Evolutionary conservation across 257 asterid genomes (phyloP).

Genomic region (Gentiana straminea): DNA sequence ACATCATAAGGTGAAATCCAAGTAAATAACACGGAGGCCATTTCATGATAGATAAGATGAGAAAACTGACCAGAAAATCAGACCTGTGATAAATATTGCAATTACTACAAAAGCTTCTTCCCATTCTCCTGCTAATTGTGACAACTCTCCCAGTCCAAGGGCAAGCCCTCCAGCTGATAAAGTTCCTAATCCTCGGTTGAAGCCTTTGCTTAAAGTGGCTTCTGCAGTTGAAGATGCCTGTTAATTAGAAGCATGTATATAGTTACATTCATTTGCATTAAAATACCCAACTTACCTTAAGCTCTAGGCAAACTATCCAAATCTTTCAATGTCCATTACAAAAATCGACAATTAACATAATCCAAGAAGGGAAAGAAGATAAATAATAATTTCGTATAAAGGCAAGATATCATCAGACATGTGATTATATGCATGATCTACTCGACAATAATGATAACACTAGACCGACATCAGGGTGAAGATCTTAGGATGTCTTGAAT

Average conservation of each 20-base stretch:
- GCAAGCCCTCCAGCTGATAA: constrained; percentile 81
- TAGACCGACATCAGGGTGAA: too few relatives aligned
- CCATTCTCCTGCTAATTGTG: constrained; percentile 39
- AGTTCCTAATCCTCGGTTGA: constrained; percentile 89
- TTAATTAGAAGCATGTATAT: neutral
- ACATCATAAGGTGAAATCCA: constrained; percentile 1
- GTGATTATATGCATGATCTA: too few relatives aligned
- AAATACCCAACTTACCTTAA: too few relatives aligned
- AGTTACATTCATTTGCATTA: too few relatives aligned
- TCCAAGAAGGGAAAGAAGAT: too few relatives aligned
- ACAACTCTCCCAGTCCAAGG: constrained; percentile 59
- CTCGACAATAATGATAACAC: too few relatives aligned
- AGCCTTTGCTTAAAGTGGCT: constrained; percentile 83
- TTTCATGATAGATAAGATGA: neutral
- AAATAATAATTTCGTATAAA: too few relatives aligned
- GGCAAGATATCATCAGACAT: too few relatives aligned
- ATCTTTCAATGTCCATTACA: too few relatives aligned
- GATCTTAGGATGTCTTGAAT: too few relatives aligned
- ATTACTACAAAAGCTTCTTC: constrained; percentile 22
- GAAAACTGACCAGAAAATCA: constrained; percentile 17
- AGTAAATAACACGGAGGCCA: constrained; percentile 1
- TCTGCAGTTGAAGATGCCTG: constrained; percentile 27
- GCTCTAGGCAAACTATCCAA: too few relatives aligned
- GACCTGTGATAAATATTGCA: constrained; percentile 35
- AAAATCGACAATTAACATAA: too few relatives aligned